Base-by-base conservation (phyloP, 345 rosid species). In the Eucalyptus erythrocorys region DNA sequence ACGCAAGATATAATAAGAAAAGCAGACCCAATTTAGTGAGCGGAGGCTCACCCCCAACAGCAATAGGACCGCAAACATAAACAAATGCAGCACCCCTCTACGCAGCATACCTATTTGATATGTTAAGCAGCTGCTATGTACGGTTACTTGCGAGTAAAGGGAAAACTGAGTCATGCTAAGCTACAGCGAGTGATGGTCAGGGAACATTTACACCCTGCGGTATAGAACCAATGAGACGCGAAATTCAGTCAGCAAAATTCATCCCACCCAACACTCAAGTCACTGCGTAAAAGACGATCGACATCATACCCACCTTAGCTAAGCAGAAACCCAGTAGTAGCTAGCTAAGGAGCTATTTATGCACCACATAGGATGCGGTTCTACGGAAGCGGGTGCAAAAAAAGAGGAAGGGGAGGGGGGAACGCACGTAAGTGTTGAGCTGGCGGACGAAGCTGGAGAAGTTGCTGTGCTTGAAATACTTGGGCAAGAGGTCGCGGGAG, bases 401-500 rank as follows among this genome's bases (percentile, higher is more conserved):
- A n/a, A 14, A 19, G 16, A 17, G 21, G 27, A 61, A 32, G 30
- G 48, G 66, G 49, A 0, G 4, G 66, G n/a, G 88, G n/a, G 45
- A 61, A 87, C 55, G 53, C 48, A 88, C 89, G 53, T 88, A 88
- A 40, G 89, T 88, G 30, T 88, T 88, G 27, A 88, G 86, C 89
- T 88, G 89, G n/a, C 89, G 85, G 48, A 88, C 68, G 86, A 88
- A 88, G 86, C 89, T 88, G 89, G 89, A 88, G 76, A 88, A 88
- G 71, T 88, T 88, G 86, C 43, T 81, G 84, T 88, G 89, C 89
- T 88, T 88, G 86, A 88, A 88, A 47, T 80, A 76, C 24, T 51
- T 80, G 89, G 89, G 89, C 49, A 88, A 34, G 51, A 88, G 89
- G 51, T 80, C 59, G 47, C 86, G 81, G 76, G 89, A 79, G 89